phyloP scores from a whole-genome alignment of 441 rosid species.

The Adansonia rubrostipa region DNA sequence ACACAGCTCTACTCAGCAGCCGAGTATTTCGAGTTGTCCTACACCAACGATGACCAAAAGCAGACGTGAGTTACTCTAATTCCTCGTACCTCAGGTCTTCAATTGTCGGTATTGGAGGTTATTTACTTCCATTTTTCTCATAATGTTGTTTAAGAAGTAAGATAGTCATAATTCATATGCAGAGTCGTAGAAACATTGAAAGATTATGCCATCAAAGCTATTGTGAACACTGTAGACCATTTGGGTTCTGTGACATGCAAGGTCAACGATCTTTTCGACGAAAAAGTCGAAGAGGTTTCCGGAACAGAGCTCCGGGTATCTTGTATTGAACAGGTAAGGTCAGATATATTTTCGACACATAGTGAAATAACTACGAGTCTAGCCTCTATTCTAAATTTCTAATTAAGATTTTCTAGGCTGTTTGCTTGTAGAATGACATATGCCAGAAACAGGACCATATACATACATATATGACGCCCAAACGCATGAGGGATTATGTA shows the following conservation, averaged over 20 bases:
- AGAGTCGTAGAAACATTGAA: conserved; percentile 91
- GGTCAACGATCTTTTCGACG: conserved; percentile 83
- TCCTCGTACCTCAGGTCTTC: not conserved
- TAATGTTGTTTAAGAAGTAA: conserved; percentile 7
- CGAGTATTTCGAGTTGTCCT: conserved; percentile 89
- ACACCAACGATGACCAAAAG: conserved; percentile 76
- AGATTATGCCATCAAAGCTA: conserved; percentile 91
- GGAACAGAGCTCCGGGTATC: conserved; percentile 78
- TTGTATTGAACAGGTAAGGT: conserved; percentile 82
- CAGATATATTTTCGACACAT: not conserved
- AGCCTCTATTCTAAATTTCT: not conserved
- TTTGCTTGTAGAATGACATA: not conserved
- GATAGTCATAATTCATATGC: conserved; percentile 32
- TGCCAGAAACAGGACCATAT: not conserved
- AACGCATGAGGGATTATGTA: not conserved
- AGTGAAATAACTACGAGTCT: not conserved
- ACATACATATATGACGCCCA: not conserved
- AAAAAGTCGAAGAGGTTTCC: conserved; percentile 80
- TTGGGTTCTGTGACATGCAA: conserved; percentile 89
- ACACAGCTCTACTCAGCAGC: conserved; percentile 89
- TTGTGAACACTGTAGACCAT: conserved; percentile 95
- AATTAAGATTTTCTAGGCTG: not conserved
- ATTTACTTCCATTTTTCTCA: conserved; percentile 10
- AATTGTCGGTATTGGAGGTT: not conserved
- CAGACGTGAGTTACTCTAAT: conserved; percentile 66